Conservation (phyloP, 257 asterid species). For the Forsythia suspensa region DNA sequence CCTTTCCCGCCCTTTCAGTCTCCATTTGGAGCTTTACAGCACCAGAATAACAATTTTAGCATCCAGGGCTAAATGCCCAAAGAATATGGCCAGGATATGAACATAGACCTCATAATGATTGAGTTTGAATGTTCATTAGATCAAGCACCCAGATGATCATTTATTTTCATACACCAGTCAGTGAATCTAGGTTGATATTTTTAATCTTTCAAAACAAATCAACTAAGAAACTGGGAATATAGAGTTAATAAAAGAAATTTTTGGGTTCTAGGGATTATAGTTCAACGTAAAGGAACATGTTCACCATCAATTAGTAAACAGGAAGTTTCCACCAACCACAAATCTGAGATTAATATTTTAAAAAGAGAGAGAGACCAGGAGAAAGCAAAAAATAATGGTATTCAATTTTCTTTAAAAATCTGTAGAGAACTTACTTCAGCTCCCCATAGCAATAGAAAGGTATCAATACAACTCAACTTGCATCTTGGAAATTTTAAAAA, state of each 20-base stretch:
- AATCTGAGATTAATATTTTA: too few species aligned
- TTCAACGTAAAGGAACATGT: neutral
- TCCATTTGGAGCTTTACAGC: constrained; percentile 53
- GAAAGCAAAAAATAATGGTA: neutral
- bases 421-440: neutral
- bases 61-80: constrained; percentile 29
- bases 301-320: neutral
- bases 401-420: too few species aligned
- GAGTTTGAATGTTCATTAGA: neutral
- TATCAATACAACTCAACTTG: neutral
- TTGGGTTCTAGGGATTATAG: neutral
- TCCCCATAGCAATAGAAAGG: neutral
- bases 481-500: neutral
- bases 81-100: constrained; percentile 38
- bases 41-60: constrained; percentile 74
- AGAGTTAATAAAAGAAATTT: neutral
- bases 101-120: constrained; percentile 23
- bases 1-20: neutral
- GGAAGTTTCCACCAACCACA: neutral
- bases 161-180: neutral
- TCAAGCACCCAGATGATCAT: neutral
- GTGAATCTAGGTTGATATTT: too few species aligned
- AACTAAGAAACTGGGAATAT: neutral
- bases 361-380: too few species aligned
- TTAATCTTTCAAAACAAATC: neutral